Evolutionary conservation across 1,284 basidiomycete genomes (phyloP).

Genomic region (Phlebopus sp.): DNA sequence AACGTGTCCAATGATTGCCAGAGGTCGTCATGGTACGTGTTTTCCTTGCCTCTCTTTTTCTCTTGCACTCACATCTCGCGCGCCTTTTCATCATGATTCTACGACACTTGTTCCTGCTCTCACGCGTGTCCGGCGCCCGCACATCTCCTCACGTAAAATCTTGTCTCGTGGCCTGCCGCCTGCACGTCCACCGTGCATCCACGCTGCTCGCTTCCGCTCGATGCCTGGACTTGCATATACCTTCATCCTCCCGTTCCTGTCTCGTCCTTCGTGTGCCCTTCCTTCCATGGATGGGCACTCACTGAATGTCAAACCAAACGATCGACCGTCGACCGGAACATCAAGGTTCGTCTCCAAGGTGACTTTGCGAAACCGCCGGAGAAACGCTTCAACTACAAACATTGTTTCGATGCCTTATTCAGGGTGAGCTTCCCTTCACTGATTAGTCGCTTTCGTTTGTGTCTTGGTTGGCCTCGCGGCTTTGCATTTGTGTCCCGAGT

Average conservation of each 20-base stretch:
- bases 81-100: not conserved
- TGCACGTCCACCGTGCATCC: not conserved
- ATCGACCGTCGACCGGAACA: slow-evolving; percentile 31
- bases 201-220: slow-evolving; percentile 1
- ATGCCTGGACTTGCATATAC: not conserved
- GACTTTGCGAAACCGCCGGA: slow-evolving; percentile 85
- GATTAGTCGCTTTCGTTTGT: not conserved
- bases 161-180: not conserved
- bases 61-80: slow-evolving; percentile 15
- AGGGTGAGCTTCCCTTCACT: slow-evolving; percentile 48
- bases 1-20: slow-evolving; percentile 25
- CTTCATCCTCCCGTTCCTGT: not conserved
- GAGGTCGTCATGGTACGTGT: slow-evolving; percentile 76
- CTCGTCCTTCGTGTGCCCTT: not conserved
- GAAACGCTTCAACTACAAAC: slow-evolving; percentile 83
- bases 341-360: slow-evolving; percentile 66
- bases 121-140: no score
- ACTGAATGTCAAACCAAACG: not conserved
- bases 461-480: not conserved
- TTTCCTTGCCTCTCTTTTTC: not conserved
- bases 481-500: not conserved
- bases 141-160: slow-evolving; percentile 9
- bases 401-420: slow-evolving; percentile 82
- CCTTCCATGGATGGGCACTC: not conserved
- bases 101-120: no score